Percentiles rank a stretch among this genome's conserved stretches.
phyloP scores from a whole-genome alignment of 345 rosid genomes.

The Sisymbrium irio region DNA sequence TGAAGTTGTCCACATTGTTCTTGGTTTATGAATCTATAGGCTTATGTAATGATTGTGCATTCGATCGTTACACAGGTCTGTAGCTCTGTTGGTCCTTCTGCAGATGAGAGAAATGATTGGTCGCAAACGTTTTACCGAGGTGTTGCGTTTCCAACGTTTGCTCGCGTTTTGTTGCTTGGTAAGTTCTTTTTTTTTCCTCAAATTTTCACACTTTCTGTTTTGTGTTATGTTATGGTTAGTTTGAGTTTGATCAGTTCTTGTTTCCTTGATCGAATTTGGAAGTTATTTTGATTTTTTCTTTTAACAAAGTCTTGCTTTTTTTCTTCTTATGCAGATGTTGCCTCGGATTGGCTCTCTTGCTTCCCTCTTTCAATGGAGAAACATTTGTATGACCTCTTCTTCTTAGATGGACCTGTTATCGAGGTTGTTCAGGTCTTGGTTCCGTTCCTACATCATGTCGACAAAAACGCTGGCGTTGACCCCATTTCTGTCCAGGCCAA shows the following conservation, averaged over 20 bases:
- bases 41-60: not conserved
- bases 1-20: not conserved
- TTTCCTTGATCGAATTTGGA: conserved; percentile 9
- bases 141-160: conserved; percentile 67
- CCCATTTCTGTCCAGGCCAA: conserved; percentile 49
- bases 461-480: conserved; percentile 36
- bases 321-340: conserved; percentile 57
- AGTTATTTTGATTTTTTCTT: not conserved
- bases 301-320: not conserved
- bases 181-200: not conserved
- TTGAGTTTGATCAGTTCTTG: not conserved
- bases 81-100: conserved; percentile 39
- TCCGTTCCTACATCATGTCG: conserved; percentile 52
- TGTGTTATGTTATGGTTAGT: not conserved
- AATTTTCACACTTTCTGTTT: not conserved
- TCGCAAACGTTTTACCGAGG: conserved; percentile 64
- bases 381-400: conserved; percentile 77
- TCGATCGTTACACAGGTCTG: conserved; percentile 40
- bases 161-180: conserved; percentile 74
- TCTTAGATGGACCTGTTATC: conserved; percentile 55
- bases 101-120: conserved; percentile 49
- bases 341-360: conserved; percentile 88
- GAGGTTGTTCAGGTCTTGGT: conserved; percentile 83
- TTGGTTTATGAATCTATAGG: not conserved
- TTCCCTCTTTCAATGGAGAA: conserved; percentile 72